Evolutionary conservation across 2,329 filamentous ascomycete genomes (phyloP), one percentile per base, ranked within the genome.

Genomic region (Aspergillus versicolor): DNA sequence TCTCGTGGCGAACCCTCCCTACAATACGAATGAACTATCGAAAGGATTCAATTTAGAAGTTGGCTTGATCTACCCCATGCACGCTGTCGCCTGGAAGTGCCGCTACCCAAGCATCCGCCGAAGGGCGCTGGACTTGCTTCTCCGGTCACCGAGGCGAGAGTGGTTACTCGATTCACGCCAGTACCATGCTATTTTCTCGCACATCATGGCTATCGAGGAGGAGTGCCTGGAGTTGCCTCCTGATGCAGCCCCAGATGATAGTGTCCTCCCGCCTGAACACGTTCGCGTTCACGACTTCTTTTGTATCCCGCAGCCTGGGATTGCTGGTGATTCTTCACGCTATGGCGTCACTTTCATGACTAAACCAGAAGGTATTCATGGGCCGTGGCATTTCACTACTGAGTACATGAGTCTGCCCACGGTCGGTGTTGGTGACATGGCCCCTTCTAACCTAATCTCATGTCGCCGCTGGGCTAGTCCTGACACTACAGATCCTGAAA

Each of bases 71-170:
- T 67, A 61, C 43, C 60, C 61, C 4, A 50, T 65, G 30, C 63
- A 63, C 21, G 54, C 56, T 3, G 57, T 61, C n/a, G 61, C 62
- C 3, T 66, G 64, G 63, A 65, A 61, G 22, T 65, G 63, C 34
- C 64, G 64, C n/a, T 63, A 61, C 56, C 61, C 63, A 17, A 38
- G 52, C 37, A 37, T 65, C 19, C 61, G 62, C 17, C 63, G 64
- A 13, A 55, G 46, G 8, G 60, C 54, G 4, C 48, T 65, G 8
- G 59, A 63, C n/a, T 32, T 66, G n/a, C 49, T 64, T n/a, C 49
- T 11, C 5, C 57, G 56, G 2, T 52, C 56, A 7, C 56, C 61
- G 9, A 57, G 41, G 32, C 62, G 59, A 32, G 58, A 63, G 27
- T 61, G 56, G 54, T 30, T 63, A 11, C 58, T 64, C 4, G 47